phyloP scores from a whole-genome alignment of 2,329 filamentous ascomycete genomes.

The Fonsecaea erecta region DNA sequence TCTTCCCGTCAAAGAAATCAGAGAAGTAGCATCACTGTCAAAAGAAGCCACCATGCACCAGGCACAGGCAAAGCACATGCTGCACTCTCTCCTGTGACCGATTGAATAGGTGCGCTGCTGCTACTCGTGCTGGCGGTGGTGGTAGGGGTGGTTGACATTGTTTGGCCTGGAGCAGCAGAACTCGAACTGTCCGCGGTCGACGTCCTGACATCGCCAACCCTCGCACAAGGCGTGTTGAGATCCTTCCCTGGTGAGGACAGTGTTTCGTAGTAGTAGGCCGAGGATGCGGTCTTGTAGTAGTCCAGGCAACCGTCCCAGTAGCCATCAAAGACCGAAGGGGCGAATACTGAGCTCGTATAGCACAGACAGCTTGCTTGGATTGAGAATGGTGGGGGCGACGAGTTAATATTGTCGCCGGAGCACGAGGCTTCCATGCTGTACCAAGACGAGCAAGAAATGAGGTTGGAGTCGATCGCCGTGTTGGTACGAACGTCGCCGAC shows the following conservation, averaged over 20 bases:
- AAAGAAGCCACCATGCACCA: neutral
- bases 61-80: neutral
- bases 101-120: neutral
- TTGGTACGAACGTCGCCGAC: conserved; percentile 8
- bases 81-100: neutral
- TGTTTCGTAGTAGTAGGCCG: neutral
- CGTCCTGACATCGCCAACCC: neutral
- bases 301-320: neutral
- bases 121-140: neutral
- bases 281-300: neutral
- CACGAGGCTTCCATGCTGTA: conserved; percentile 10
- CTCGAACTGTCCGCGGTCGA: neutral
- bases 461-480: neutral
- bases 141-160: neutral
- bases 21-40: neutral
- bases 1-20: neutral
- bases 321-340: neutral
- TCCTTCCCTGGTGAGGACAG: neutral
- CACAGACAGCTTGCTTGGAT: neutral
- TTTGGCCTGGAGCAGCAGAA: neutral
- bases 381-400: neutral
- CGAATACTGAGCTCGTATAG: neutral
- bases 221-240: neutral
- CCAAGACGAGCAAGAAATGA: conserved; percentile 9
- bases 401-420: conserved; percentile 2